Evolutionary conservation across 2,329 filamentous ascomycete genomes (phyloP).

Genomic region (Trichoderma gracile): DNA sequence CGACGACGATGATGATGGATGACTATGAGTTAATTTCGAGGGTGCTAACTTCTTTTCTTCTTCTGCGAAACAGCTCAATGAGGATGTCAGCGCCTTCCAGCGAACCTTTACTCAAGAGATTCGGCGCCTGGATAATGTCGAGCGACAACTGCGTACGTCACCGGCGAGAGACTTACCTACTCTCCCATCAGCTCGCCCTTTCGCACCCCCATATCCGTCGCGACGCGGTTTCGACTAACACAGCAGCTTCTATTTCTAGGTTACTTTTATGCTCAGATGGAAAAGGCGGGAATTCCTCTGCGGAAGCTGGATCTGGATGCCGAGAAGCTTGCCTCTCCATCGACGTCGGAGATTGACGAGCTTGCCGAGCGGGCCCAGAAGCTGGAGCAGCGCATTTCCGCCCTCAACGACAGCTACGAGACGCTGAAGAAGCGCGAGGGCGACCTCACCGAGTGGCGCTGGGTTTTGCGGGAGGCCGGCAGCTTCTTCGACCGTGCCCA

Average conservation of each 20-base stretch:
- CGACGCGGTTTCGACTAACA: slow-evolving; percentile 23
- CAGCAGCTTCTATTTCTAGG: slow-evolving; percentile 52
- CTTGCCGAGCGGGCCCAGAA: slow-evolving; percentile 88
- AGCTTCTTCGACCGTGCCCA: slow-evolving; percentile 97
- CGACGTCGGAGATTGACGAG: slow-evolving; percentile 94
- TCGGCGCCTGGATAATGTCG: slow-evolving; percentile 93
- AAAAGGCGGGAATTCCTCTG: slow-evolving; percentile 83
- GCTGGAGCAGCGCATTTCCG: slow-evolving; percentile 86
- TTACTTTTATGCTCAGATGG: slow-evolving; percentile 95
- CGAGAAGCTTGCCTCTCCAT: slow-evolving; percentile 81
- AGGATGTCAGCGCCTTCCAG: slow-evolving; percentile 91
- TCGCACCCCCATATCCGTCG: neutral
- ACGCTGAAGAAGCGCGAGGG: slow-evolving; percentile 97
- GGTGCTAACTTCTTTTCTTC: slow-evolving; percentile 62
- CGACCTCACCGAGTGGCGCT: slow-evolving; percentile 96
- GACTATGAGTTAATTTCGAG: neutral
- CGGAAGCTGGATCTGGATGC: slow-evolving; percentile 89
- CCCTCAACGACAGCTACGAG: slow-evolving; percentile 97
- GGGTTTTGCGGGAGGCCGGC: slow-evolving; percentile 93
- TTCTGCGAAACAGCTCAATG: slow-evolving; percentile 98
- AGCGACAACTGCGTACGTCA: slow-evolving; percentile 85
- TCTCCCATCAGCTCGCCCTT: slow-evolving; percentile 32
- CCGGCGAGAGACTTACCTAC: neutral
- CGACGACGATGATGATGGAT: neutral
- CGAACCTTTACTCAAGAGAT: slow-evolving; percentile 98